phyloP scores from a whole-genome alignment of 2,329 filamentous ascomycete species.

The Cladobotryum protrusum region DNA sequence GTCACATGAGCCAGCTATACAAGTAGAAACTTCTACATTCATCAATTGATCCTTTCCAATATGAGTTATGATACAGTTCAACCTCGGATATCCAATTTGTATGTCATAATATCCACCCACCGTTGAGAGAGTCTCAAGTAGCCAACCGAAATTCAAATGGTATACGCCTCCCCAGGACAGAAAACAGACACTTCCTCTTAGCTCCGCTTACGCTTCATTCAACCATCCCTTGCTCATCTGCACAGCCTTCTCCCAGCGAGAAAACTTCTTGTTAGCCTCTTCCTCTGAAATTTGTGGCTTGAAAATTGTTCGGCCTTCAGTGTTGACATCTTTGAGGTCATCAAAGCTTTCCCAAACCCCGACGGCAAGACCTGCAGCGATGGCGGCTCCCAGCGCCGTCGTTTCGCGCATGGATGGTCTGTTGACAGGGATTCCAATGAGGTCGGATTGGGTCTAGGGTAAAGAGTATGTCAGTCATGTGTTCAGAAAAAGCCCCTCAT shows the following conservation, averaged over 20 bases:
- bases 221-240: constrained; percentile 73
- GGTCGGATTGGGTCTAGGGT: constrained; percentile 65
- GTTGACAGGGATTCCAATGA: constrained; percentile 72
- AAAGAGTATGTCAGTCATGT: constrained; percentile 3
- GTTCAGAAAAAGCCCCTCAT: neutral
- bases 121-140: no score
- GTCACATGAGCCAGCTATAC: no score
- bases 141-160: neutral
- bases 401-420: constrained; percentile 79
- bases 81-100: neutral
- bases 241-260: constrained; percentile 69
- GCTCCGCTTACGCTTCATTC: constrained; percentile 16
- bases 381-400: constrained; percentile 73
- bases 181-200: no score
- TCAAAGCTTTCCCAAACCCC: constrained; percentile 68
- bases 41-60: neutral
- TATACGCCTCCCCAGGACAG: neutral
- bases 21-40: neutral
- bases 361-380: constrained; percentile 73
- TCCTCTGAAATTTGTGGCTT: constrained; percentile 56
- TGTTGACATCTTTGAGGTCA: constrained; percentile 66
- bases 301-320: constrained; percentile 62
- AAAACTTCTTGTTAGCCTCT: constrained; percentile 57
- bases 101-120: neutral
- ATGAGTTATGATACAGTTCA: neutral